Base-by-base conservation (phyloP, 495 filamentous ascomycete species). In the Letharia columbiana region DNA sequence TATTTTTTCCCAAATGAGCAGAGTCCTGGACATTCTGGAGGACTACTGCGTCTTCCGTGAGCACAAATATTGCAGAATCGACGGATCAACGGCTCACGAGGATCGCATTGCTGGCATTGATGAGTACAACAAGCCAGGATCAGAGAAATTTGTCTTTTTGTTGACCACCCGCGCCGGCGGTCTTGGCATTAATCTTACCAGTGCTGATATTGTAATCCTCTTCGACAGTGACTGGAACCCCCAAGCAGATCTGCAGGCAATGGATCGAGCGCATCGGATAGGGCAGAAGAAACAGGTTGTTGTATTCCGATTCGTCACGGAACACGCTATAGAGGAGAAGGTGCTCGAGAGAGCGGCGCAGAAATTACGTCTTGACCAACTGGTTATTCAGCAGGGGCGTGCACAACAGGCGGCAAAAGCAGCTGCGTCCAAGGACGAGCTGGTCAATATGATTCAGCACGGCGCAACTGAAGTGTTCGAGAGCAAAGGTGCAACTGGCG, bases 191-290 rank as follows among this genome's bases (percentile, higher is more conserved):
- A 99, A 99, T 74, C 77, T 99, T 74, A 99, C 94, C 8, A 88
- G 83, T 65, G 94, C 94, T 41, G 94, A 99, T 71, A 94, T 99
- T 69, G 94, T 99, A 47, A 86, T 99, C 28, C 86, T 99, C n/a
- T 99, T 92, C 73, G 94, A 99, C 74, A 96, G 92, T 74, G 94
- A 99, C 73, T 99, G 94, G 94, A 99, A 99, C 70, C 94, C 94
- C 9, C 94, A 99, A 76, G 94, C 94, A 20, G 94, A 99, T 85
- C 76, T 98, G 57, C 94, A 98, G 77, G 94, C 94, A 52, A 98
- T 98, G 94, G 94, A 98, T 68, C 89, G 94, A 69, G 94, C 94
- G 41, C 94, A 98, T 79, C 90, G 94, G 77, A 98, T 98, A 73
- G 94, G 94, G 57, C 94, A 99, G 77, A 99, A 91, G 2, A 99